A percentile compares a stretch with the other conserved stretches of the same genome.
These are phyloP conservation scores for Teratosphaeria zuluensis DNA, from an alignment of 2,329 filamentous ascomycete species.

Conservation along the genomic window DNA sequence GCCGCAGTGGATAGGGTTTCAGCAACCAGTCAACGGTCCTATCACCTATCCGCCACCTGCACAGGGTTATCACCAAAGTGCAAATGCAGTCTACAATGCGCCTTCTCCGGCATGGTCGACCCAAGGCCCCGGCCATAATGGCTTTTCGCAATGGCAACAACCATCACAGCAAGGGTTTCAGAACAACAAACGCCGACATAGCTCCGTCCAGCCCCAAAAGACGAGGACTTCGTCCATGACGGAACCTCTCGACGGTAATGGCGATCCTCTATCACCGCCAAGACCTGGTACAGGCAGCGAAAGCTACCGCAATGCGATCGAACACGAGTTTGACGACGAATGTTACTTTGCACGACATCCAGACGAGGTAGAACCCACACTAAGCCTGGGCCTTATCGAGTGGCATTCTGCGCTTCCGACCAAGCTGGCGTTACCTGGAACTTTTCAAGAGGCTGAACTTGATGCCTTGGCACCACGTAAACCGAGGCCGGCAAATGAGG, in stretches of 20 bases:
- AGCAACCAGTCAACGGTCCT: constrained; percentile 7
- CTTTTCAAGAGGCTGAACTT: constrained; percentile 35
- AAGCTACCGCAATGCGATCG: constrained; percentile 19
- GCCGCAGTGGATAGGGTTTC: constrained; percentile 13
- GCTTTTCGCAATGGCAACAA: constrained; percentile 9
- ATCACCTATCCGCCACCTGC: constrained; percentile 12
- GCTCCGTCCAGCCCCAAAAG: constrained; percentile 8
- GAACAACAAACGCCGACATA: constrained; percentile 9
- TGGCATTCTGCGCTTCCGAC: constrained; percentile 37
- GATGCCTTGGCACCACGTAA: constrained; percentile 31
- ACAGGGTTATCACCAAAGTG: constrained; percentile 5
- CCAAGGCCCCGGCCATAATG: background rate
- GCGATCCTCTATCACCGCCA: constrained; percentile 15
- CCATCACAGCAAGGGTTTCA: constrained; percentile 2
- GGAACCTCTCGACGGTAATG: constrained; percentile 17
- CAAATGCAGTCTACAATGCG: background rate
- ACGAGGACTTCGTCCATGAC: background rate
- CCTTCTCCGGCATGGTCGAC: constrained; percentile 5
- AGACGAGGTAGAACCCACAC: constrained; percentile 33
- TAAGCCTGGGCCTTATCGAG: constrained; percentile 37
- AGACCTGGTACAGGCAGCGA: constrained; percentile 3
- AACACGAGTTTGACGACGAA: constrained; percentile 35
- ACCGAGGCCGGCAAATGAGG: constrained; percentile 29
- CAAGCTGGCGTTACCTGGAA: constrained; percentile 33
- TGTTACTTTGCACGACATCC: constrained; percentile 36